These are phyloP conservation scores for Rhytidhysteron rufulum DNA, from an alignment of 2,329 filamentous ascomycete genomes.

Conservation along the genomic window DNA sequence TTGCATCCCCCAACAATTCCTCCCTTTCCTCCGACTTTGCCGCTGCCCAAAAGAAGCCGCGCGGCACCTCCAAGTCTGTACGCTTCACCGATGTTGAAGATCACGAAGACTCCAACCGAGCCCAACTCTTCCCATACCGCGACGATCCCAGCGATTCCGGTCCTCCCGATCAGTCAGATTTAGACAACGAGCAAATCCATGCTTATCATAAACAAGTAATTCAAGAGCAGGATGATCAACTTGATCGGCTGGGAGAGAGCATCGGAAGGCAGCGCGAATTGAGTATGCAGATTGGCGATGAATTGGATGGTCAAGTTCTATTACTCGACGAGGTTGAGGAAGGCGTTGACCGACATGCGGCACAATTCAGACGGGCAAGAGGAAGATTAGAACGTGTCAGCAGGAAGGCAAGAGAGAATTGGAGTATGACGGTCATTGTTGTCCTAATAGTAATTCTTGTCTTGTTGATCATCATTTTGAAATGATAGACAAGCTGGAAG, in stretches of 20 bases:
- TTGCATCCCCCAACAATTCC: conserved; percentile 44
- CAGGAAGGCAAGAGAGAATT: conserved; percentile 74
- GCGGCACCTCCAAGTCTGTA: conserved; percentile 63
- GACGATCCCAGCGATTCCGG: conserved; percentile 58
- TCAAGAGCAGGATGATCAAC: conserved; percentile 85
- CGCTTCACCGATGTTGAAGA: conserved; percentile 70
- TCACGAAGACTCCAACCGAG: conserved; percentile 44
- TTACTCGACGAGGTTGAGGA: conserved; percentile 87
- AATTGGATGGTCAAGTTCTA: conserved; percentile 84
- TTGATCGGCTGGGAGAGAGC: conserved; percentile 81
- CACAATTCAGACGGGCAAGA: conserved; percentile 70
- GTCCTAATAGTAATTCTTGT: conserved; percentile 76
- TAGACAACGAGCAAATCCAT: conserved; percentile 84
- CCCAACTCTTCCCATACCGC: conserved; percentile 65
- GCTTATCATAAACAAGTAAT: conserved; percentile 77
- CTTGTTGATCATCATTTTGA: conserved; percentile 69
- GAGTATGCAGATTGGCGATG: conserved; percentile 92
- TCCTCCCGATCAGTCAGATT: conserved; percentile 49
- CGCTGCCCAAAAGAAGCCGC: conserved; percentile 31
- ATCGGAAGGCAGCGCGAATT: conserved; percentile 89
- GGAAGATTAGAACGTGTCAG: conserved; percentile 69
- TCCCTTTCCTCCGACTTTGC: conserved; percentile 34
- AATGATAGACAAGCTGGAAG: conserved; percentile 12
- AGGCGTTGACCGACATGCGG: conserved; percentile 75
- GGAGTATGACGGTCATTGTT: conserved; percentile 80